Percentiles rank a stretch among this genome's conserved stretches.
Evolutionary conservation across 2,329 filamentous ascomycete genomes (phyloP).

Genomic region (Nannizziopsis arthrosporioides): DNA sequence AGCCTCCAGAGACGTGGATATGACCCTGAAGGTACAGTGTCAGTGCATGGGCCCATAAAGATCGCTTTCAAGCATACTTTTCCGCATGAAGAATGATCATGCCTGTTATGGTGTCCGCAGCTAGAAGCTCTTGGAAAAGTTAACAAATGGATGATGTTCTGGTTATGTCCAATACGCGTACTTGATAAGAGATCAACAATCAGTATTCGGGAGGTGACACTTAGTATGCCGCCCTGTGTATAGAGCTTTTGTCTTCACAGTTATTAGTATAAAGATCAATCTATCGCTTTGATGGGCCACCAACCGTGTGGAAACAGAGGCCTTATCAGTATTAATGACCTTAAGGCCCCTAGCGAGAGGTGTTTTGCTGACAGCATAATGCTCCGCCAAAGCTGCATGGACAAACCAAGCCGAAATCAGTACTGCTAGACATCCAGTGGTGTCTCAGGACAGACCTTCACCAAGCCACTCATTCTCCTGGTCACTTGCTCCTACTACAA

Average conservation of each 20-base stretch:
- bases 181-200: slow-evolving; percentile 84
- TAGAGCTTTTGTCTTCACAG: slow-evolving; percentile 73
- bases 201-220: slow-evolving; percentile 87
- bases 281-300: background rate
- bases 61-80: slow-evolving; percentile 28
- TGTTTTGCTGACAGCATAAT: slow-evolving; percentile 78
- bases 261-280: slow-evolving; percentile 17
- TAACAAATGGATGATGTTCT: background rate
- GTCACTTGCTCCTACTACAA: slow-evolving; percentile 81
- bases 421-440: background rate
- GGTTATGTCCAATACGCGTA: slow-evolving; percentile 19
- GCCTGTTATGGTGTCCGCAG: slow-evolving; percentile 76
- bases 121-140: slow-evolving; percentile 44
- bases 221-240: slow-evolving; percentile 76
- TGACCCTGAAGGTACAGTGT: slow-evolving; percentile 41
- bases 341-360: slow-evolving; percentile 73
- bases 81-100: slow-evolving; percentile 82
- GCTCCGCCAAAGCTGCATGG: slow-evolving; percentile 64
- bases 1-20: slow-evolving; percentile 80
- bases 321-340: slow-evolving; percentile 87
- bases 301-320: slow-evolving; percentile 62
- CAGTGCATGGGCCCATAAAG: background rate
- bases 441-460: slow-evolving; percentile 43
- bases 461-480: slow-evolving; percentile 95
- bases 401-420: background rate